Evolutionary conservation across 208 protist genomes (phyloP).

Genomic region (Leishmania tarentolae): DNA sequence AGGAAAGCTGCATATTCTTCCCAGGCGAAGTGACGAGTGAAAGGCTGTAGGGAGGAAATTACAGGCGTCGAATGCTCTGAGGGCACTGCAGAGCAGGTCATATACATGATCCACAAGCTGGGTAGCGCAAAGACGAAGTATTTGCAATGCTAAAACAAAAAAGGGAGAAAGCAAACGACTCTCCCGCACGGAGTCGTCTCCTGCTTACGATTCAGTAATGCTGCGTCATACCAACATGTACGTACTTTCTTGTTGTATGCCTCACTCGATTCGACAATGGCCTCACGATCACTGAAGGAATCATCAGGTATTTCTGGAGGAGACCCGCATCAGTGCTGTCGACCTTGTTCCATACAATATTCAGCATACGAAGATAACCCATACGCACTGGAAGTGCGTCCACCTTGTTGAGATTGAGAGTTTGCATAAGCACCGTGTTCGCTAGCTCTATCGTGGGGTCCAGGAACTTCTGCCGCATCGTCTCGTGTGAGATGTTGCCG

Average conservation of each 20-base stretch:
- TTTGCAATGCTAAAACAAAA: not conserved
- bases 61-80: not conserved
- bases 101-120: not conserved
- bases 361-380: conserved; percentile 8
- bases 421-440: conserved; percentile 7
- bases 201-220: not conserved
- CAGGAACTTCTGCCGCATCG: conserved; percentile 37
- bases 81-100: not conserved
- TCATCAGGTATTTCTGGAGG: conserved; percentile 43
- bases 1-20: not conserved
- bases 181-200: not conserved
- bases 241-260: conserved; percentile 42
- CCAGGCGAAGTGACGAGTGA: not conserved
- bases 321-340: conserved; percentile 47
- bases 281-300: conserved; percentile 41
- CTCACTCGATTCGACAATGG: conserved; percentile 28
- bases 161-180: not conserved
- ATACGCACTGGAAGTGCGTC: conserved; percentile 33
- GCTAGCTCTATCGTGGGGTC: conserved; percentile 26
- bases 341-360: conserved; percentile 13
- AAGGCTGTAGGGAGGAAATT: not conserved
- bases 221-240: conserved; percentile 23
- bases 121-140: not conserved
- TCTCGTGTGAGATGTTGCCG: conserved; percentile 18
- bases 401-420: conserved; percentile 32